phyloP scores from a whole-genome alignment of 257 asterid species.

The Gentiana straminea region DNA sequence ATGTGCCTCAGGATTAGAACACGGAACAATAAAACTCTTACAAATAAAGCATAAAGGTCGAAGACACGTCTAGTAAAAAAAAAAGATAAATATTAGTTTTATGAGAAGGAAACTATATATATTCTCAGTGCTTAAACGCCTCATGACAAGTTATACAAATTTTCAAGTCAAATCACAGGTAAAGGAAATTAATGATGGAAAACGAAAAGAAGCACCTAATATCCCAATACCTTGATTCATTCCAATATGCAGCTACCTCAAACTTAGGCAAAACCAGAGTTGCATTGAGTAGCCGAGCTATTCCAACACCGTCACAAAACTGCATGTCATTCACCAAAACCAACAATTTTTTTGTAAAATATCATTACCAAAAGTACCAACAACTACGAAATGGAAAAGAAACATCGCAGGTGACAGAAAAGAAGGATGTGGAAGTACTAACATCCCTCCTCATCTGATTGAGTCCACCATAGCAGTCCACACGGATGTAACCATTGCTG shows the following conservation, averaged over 20 bases:
- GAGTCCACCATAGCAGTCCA: constrained; percentile 99
- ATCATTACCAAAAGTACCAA: constrained; percentile 2
- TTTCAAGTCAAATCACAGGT: too few relatives aligned
- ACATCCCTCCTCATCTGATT: constrained; percentile 99
- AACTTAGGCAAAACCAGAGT: constrained; percentile 91
- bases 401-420: background rate
- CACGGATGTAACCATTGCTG: constrained; percentile 81
- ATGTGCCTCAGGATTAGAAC: too few relatives aligned
- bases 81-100: too few relatives aligned
- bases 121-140: too few relatives aligned
- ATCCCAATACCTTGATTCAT: constrained; percentile 67
- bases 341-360: background rate
- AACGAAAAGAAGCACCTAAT: background rate
- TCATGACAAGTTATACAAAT: too few relatives aligned
- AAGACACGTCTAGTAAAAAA: too few relatives aligned
- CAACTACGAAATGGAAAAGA: background rate
- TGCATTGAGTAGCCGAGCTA: constrained; percentile 92
- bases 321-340: constrained; percentile 16
- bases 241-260: constrained; percentile 98
- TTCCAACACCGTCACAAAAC: constrained; percentile 98
- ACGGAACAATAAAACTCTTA: too few relatives aligned
- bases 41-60: too few relatives aligned
- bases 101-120: too few relatives aligned
- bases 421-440: constrained; percentile 21
- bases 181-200: too few relatives aligned